Evolutionary conservation across 2,329 filamentous ascomycete genomes (phyloP).

Genomic region (Hypoxylon sp.): DNA sequence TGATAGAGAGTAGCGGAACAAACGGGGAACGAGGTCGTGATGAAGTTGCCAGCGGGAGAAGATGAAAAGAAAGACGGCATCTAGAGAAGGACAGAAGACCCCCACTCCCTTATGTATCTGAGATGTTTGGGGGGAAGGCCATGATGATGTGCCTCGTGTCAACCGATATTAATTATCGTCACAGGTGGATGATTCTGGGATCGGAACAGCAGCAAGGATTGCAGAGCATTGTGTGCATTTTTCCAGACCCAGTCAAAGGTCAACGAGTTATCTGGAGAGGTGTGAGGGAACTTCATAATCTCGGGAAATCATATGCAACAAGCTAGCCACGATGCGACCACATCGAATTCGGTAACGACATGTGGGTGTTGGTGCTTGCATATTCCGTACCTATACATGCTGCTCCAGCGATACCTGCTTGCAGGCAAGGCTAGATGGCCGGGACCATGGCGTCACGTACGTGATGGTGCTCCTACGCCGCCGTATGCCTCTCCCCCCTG

Average conservation of each 20-base stretch:
- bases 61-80: constrained; percentile 12
- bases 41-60: constrained; percentile 15
- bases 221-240: constrained; percentile 27
- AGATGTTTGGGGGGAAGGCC: constrained; percentile 11
- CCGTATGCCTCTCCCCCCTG: not conserved
- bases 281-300: constrained; percentile 44
- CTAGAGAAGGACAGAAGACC: constrained; percentile 24
- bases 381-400: constrained; percentile 35
- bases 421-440: constrained; percentile 19
- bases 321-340: constrained; percentile 46
- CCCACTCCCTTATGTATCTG: constrained; percentile 38
- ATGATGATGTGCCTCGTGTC: constrained; percentile 23
- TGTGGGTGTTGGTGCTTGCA: constrained; percentile 20
- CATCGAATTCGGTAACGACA: constrained; percentile 41
- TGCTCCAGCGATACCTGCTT: constrained; percentile 22
- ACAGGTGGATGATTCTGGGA: constrained; percentile 19
- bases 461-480: constrained; percentile 5
- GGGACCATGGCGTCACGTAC: constrained; percentile 15
- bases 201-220: constrained; percentile 30
- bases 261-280: constrained; percentile 48
- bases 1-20: constrained; percentile 20
- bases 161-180: constrained; percentile 24
- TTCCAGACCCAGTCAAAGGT: constrained; percentile 49
- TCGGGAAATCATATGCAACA: constrained; percentile 50
- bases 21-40: constrained; percentile 15